Base-by-base conservation (phyloP, 1,284 basidiomycete species). In the Melampsora larici-populina region DNA sequence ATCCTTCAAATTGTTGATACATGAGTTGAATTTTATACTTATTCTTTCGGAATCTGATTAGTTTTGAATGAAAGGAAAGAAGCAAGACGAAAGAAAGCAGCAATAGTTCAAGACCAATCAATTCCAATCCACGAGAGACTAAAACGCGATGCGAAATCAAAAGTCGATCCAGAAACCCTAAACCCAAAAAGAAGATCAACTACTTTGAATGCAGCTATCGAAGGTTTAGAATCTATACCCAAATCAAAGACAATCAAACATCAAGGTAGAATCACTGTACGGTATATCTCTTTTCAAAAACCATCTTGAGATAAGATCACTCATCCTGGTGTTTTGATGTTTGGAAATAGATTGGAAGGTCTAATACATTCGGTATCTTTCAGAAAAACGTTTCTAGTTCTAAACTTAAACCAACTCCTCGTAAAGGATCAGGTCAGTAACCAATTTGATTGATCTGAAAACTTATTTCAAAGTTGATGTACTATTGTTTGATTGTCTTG, bases 391-490 rank as follows among this genome's bases (percentile, higher is more conserved):
- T 58, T 24, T 58, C 55, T 2, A 58, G 55, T 58, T 58, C 55
- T 7, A 58, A 58, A 58, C 7, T 58, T 8, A 58, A 29, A 58
- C 55, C 55, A 24, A n/a, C 18, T 11, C 55, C 55, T 58, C 55
- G 55, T 58, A 58, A 58, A 58, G 55, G 55, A n/a, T 58, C 55
- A 24, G 55, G 55, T 58, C n/a, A 58, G 55, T 29, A 13, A 58
- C 11, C 1, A 58, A 6, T 58, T 58, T 18, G 13, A 24, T 17
- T 58, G 1, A 58, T 58, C 13, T 24, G 24, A 24, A 55, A 4
- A 55, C 15, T 55, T 6, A 4, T 55, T 15, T 36, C 13, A 5
- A 13, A 24, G 51, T 49, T 21, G 24, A 4, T 36, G 36, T 36
- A 9, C 3, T 36, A 4, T 58, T 58, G 18, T 58, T 29, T 11